Conservation (phyloP, 2,329 filamentous ascomycete species). For the Zalaria sp. region DNA sequence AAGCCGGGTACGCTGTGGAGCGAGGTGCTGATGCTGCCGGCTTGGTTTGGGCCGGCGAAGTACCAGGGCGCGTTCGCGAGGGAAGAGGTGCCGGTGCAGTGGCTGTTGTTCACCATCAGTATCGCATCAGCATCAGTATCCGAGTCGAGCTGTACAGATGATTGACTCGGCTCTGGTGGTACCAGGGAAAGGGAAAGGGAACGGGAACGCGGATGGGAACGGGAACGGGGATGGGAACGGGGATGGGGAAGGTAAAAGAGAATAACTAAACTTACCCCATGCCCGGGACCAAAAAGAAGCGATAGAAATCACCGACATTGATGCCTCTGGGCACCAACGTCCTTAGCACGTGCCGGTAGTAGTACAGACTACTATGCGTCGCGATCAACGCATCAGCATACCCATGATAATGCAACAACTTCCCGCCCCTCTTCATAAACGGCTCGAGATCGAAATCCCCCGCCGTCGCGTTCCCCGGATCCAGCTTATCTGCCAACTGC, state of each 20-base stretch:
- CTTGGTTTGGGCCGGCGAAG: constrained; percentile 25
- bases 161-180: too few relatives aligned
- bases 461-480: constrained; percentile 37
- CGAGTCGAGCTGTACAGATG: too few relatives aligned
- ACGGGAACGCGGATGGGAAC: too few relatives aligned
- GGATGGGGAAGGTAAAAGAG: too few relatives aligned
- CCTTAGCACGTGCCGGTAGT: constrained; percentile 30
- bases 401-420: constrained; percentile 29
- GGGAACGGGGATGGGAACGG: too few relatives aligned
- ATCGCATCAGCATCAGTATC: too few relatives aligned
- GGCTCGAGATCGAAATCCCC: constrained; percentile 32
- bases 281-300: constrained; percentile 29
- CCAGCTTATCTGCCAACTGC: constrained; percentile 21
- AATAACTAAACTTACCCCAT: constrained; percentile 16
- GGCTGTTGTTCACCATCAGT: constrained; percentile 6
- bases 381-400: constrained; percentile 34
- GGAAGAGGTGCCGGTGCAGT: constrained; percentile 26
- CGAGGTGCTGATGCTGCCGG: constrained; percentile 8
- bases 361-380: constrained; percentile 37
- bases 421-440: constrained; percentile 29
- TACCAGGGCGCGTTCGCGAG: constrained; percentile 35
- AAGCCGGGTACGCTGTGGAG: constrained; percentile 18
- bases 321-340: constrained; percentile 20
- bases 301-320: constrained; percentile 25
- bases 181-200: neutral